Conservation (phyloP, 148 eudicot genomes). For the Chenopodium suecicum region DNA sequence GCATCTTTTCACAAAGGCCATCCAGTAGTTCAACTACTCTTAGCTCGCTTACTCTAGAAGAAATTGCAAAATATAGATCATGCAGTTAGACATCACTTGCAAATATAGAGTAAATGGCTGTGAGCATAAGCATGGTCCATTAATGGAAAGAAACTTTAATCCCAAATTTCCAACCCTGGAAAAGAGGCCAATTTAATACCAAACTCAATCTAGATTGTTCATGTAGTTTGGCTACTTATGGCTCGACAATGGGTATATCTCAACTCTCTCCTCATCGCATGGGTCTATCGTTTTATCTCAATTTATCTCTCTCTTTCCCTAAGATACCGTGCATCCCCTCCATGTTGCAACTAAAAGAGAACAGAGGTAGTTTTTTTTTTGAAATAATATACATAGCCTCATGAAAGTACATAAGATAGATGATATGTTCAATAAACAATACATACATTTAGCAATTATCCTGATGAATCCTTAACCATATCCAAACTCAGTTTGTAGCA, state of each 20-base stretch:
- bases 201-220: background rate
- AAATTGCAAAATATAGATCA: slow-evolving; percentile 19
- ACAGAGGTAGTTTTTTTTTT: too few species aligned
- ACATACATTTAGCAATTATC: background rate
- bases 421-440: background rate
- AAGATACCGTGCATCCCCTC: too few species aligned
- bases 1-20: slow-evolving; percentile 98
- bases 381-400: background rate
- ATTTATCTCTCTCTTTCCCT: too few species aligned
- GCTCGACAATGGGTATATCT: background rate
- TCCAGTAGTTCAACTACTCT: slow-evolving; percentile 96
- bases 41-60: slow-evolving; percentile 78
- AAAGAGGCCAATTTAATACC: background rate
- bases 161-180: background rate
- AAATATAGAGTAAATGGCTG: background rate
- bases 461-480: background rate
- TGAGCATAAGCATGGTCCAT: background rate
- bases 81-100: background rate
- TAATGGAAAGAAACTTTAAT: background rate
- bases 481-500: background rate
- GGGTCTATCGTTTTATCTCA: too few species aligned
- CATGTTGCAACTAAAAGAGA: too few species aligned
- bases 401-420: background rate
- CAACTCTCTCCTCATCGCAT: background rate
- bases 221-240: background rate